Base-by-base conservation (phyloP, 495 filamentous ascomycete genomes). In the Neurospora sp. region DNA sequence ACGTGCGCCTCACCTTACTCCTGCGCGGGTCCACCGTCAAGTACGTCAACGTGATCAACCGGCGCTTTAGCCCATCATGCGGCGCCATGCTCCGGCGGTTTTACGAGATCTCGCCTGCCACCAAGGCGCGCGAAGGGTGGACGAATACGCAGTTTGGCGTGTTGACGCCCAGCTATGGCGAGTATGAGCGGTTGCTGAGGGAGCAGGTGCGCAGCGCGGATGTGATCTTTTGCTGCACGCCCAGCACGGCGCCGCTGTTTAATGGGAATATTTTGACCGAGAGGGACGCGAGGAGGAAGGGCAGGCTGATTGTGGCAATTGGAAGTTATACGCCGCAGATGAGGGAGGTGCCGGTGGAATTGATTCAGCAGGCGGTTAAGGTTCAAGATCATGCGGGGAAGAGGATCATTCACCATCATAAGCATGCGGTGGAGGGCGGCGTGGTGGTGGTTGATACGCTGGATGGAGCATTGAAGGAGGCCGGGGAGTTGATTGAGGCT, bases 361-460 rank as follows among this genome's bases (percentile, higher is more conserved):
- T 97, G 42, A 82, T 99, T 4, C 79, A 82, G 9, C 89, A 92
- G 76, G 93, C 93, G 8, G 89, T 92, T 3, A 86, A 84, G 69
- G 76, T 81, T 3, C 84, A 84, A 40, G 74, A 84, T 5, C 77
- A 36, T 9, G 13, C 54, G 24, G 86, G 90, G 75, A 90, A 91
- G 21, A 93, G 92, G 0, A 91, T 92, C 2, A 84, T 96, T 42
- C 19, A 76, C 70, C 76, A 73, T 17, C 85, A 85, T 43, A 73
- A 83, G 2, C 81, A 81, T 70, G 79, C 76, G 10, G 31, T 73
- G 11, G 88, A 92, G 77, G 92, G 93, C 8, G 93, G 93, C 0
- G 92, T 92, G 2, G 84, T 97, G n/a, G 85, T 97, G 5, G 95
- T 98, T 13, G 95, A 98, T 79, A 93, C 90, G 39, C 82, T 93